Conservation (phyloP, 2,329 filamentous ascomycete species). For the Lecanicillium sp. region DNA sequence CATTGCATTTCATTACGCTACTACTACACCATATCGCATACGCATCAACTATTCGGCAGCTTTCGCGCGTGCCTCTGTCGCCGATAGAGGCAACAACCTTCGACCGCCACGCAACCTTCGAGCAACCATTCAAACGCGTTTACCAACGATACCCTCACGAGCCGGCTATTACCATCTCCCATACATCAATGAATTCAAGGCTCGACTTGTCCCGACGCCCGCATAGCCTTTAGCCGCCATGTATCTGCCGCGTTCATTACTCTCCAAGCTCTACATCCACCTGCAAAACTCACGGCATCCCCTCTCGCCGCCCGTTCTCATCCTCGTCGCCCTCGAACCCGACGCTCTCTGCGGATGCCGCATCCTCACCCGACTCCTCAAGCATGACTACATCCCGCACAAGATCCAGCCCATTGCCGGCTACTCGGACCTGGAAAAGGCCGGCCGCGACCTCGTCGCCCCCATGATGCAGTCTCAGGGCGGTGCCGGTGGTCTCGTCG, state of each 20-base stretch:
- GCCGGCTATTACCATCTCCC: no score
- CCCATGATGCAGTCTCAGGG: conserved; percentile 83
- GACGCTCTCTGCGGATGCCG: conserved; percentile 93
- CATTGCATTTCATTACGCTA: no score
- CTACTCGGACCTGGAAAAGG: conserved; percentile 79
- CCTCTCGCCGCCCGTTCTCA: conserved; percentile 81
- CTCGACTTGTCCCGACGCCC: conserved; percentile 17
- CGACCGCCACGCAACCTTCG: no score
- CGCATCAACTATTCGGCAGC: no score
- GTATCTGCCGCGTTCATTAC: conserved; percentile 87
- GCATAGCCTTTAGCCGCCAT: conserved; percentile 42
- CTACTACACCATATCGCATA: no score
- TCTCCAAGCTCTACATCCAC: conserved; percentile 86
- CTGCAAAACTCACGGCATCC: conserved; percentile 81
- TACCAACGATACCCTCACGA: no score
- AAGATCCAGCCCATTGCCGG: conserved; percentile 94
- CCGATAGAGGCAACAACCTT: no score
- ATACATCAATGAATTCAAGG: neutral
- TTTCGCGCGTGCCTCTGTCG: no score
- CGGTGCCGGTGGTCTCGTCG: conserved; percentile 78
- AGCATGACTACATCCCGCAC: conserved; percentile 94
- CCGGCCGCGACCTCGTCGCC: conserved; percentile 68
- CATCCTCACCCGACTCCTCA: conserved; percentile 86
- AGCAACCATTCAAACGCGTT: no score
- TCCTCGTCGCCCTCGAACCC: conserved; percentile 89